A percentile compares a stretch with the other conserved stretches of the same genome.
Evolutionary conservation across 2,329 filamentous ascomycete genomes (phyloP).

Genomic region (Neopestalotiopsis rosae): DNA sequence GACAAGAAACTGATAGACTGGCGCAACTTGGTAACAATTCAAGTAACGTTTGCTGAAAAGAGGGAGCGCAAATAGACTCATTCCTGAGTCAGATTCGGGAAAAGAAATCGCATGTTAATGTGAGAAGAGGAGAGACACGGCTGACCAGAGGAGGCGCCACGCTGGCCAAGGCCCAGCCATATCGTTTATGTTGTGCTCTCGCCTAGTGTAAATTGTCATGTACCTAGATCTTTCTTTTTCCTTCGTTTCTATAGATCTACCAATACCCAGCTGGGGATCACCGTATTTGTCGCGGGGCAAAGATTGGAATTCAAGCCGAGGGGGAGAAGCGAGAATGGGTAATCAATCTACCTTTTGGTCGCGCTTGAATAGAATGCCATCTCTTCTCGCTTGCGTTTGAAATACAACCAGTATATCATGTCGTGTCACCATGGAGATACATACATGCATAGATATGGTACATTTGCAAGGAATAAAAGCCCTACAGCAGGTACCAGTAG

Average conservation of each 20-base stretch:
- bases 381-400: not conserved
- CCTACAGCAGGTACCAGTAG: not conserved
- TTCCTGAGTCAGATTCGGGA: not conserved
- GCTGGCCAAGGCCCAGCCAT: not conserved
- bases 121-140: not conserved
- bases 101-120: not conserved
- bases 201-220: not conserved
- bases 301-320: not conserved
- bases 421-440: not conserved
- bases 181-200: not conserved
- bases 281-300: not conserved
- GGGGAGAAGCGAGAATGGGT: not conserved
- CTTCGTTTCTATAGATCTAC: not conserved
- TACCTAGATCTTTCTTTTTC: no score
- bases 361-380: no score
- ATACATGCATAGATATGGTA: no score
- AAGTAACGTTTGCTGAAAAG: not conserved
- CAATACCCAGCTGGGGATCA: not conserved
- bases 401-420: not conserved
- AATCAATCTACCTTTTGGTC: not conserved
- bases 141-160: not conserved
- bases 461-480: no score
- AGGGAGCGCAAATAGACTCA: not conserved
- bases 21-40: no score
- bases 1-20: no score